Base-by-base conservation (phyloP, 495 filamentous ascomycete species). In the Aspergillus diversus region DNA sequence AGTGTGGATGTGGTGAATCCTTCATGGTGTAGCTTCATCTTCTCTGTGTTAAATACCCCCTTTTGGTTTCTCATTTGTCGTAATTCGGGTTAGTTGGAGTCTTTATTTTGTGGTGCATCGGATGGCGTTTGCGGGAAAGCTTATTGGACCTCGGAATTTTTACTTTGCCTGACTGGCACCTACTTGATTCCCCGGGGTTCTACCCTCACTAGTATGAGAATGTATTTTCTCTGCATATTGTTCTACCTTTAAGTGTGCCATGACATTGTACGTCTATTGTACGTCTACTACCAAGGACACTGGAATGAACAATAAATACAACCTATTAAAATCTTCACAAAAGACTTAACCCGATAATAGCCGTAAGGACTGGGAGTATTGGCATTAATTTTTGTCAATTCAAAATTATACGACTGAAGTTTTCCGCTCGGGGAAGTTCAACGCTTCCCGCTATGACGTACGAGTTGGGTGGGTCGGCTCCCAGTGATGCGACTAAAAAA, bases 1-100 rank as follows among this genome's bases (percentile, higher is more conserved):
- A 95, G 83, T 99, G 95, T 72, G 95, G 95, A 9, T 99, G 95
- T 70, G 95, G 95, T 53, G 95, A 98, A 79, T 96, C 92, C 11
- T 99, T 99, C 72, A 97, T 95, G 87, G 91, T 97, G 55, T 84
- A 77, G 60, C 39, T 72, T 53, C 21, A 66, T 42, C 15, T 13
- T 58, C 65, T 34, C 66, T 33, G 43, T 59, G 47, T 67, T 49
- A 49, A 55, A 21, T n/a, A 50, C 47, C 16, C 16, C 27, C 47
- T n/a, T 27, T 69, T 48, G 55, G 63, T 47, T 55, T 65, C 68
- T 54, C 60, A 31, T 51, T 51, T 35, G 21, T 27, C 53, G 37
- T 47, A 37, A 55, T 52, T 50, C n/a, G 16, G 51, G 64, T 63
- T 42, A 60, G 60, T 64, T 49, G 64, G 68, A 65, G 69, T 73